A percentile compares a stretch with the other conserved stretches of the same genome.
Evolutionary conservation across 768 basidiomycete species (phyloP).

Genomic region (Mycena polygramma): DNA sequence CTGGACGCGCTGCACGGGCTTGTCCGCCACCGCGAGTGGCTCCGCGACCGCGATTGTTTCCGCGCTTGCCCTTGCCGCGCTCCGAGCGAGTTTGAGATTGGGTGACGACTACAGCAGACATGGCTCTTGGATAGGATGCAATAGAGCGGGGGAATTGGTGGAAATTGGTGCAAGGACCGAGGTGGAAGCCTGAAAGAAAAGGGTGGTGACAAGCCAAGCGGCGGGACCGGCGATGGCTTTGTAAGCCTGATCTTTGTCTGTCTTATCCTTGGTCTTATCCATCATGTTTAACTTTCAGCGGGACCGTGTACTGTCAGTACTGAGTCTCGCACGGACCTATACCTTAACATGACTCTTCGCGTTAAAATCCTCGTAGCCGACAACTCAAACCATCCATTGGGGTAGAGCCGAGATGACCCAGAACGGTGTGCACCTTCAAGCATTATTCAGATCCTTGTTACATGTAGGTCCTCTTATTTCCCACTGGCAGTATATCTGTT

Average conservation of each 20-base stretch:
- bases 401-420: too few relatives aligned
- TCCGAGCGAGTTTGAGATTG: slow-evolving; percentile 25
- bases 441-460: too few relatives aligned
- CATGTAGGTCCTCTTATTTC: too few relatives aligned
- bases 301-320: too few relatives aligned
- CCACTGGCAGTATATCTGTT: too few relatives aligned
- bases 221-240: slow-evolving; percentile 4
- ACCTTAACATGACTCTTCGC: too few relatives aligned
- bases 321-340: too few relatives aligned
- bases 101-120: slow-evolving; percentile 24
- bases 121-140: not conserved
- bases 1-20: slow-evolving; percentile 8
- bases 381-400: too few relatives aligned
- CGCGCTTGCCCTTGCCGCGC: slow-evolving; percentile 30
- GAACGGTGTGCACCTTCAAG: too few relatives aligned
- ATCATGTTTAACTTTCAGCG: not conserved
- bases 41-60: slow-evolving; percentile 27
- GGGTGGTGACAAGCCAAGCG: not conserved
- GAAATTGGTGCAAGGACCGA: not conserved
- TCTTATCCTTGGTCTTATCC: too few relatives aligned
- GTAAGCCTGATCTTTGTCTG: too few relatives aligned
- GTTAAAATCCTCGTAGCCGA: too few relatives aligned
- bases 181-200: not conserved
- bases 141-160: not conserved
- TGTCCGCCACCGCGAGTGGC: slow-evolving; percentile 11